Conservation (phyloP, 192 early-diverging fungal species). For the Diversispora epigaea region DNA sequence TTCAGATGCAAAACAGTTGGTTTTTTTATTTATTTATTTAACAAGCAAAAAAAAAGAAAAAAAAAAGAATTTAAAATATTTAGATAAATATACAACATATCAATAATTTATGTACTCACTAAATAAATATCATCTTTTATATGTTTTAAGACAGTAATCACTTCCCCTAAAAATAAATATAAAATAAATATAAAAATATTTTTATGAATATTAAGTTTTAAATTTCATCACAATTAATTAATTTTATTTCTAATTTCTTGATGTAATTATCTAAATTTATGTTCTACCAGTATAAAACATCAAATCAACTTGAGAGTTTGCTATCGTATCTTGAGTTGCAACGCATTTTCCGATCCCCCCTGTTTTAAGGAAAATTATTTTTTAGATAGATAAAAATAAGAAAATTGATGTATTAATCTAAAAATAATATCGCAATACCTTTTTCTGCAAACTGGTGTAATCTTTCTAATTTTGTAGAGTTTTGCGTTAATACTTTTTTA, state of each 20-base stretch:
- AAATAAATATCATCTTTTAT: slow-evolving; percentile 43
- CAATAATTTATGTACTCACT: slow-evolving; percentile 28
- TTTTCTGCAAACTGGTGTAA: slow-evolving; percentile 18
- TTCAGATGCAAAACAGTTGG: too few relatives aligned
- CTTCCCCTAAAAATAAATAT: slow-evolving; percentile 32
- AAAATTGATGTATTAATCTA: not conserved
- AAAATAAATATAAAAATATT: not conserved
- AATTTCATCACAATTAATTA: not conserved
- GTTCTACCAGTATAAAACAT: slow-evolving; percentile 46
- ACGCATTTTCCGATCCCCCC: slow-evolving; percentile 48
- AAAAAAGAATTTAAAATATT: not conserved
- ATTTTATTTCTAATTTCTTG: too few relatives aligned
- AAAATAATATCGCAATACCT: not conserved
- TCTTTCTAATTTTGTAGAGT: slow-evolving; percentile 24
- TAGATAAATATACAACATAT: not conserved
- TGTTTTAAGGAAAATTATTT: not conserved
- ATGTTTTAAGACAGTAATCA: slow-evolving; percentile 42
- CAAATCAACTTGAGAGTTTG: slow-evolving; percentile 43
- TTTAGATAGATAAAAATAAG: not conserved
- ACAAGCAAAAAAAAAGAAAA: not conserved
- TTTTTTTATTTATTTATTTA: too few relatives aligned
- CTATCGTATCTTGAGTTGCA: slow-evolving; percentile 43
- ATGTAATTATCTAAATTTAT: too few relatives aligned
- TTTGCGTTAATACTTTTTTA: slow-evolving; percentile 9
- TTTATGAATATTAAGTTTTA: too few relatives aligned